phyloP scores from a whole-genome alignment of 2,329 filamentous ascomycete genomes.

The Penicillium sp. region DNA sequence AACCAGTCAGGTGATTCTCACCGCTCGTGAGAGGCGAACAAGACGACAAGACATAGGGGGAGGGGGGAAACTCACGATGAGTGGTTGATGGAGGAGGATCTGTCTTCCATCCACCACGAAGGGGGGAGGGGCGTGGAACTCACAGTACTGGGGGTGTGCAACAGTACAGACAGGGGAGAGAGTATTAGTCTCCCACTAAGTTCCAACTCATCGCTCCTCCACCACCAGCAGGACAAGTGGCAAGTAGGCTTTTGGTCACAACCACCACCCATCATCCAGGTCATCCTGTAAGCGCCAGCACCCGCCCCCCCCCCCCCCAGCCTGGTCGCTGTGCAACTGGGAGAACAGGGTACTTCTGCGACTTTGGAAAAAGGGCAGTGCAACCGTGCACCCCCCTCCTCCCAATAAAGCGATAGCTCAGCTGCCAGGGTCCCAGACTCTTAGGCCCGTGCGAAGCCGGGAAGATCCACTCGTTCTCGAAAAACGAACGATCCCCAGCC shows the following conservation, averaged over 20 bases:
- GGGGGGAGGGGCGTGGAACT: not conserved
- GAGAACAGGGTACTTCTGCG: not conserved
- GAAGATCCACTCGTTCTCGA: constrained; percentile 35
- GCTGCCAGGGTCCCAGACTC: constrained; percentile 21
- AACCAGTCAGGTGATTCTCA: constrained; percentile 22
- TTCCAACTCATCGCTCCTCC: not conserved
- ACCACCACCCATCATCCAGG: constrained; percentile 1
- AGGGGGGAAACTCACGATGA: not conserved
- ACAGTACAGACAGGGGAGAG: not conserved
- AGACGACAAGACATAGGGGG: not conserved
- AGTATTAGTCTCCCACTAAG: no score
- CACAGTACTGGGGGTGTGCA: not conserved
- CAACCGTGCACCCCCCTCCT: not conserved
- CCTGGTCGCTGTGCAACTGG: constrained; percentile 1
- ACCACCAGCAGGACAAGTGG: constrained; percentile 6
- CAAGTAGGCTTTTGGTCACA: not conserved
- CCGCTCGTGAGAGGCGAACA: constrained; percentile 4
- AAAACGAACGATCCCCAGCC: constrained; percentile 20
- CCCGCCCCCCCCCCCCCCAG: no score
- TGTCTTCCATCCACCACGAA: no score
- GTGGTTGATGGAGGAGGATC: not conserved
- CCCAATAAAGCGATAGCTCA: constrained; percentile 5
- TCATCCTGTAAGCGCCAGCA: constrained; percentile 9
- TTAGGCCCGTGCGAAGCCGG: constrained; percentile 23
- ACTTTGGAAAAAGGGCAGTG: constrained; percentile 17